Base-by-base conservation (phyloP, 768 basidiomycete species). In the Tricholoma flavovirens region DNA sequence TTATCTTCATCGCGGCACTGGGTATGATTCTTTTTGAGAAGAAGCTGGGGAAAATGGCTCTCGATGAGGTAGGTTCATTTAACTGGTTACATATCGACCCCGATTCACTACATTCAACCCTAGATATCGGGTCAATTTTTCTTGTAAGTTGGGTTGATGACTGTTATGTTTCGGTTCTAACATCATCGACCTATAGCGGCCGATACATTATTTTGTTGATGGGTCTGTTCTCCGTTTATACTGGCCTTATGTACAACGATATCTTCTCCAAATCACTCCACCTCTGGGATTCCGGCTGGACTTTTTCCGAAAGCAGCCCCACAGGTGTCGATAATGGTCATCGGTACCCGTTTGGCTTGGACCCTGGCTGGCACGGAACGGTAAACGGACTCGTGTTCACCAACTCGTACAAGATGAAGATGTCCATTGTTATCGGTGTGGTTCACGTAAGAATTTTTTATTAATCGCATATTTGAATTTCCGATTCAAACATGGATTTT, bases 381-480 rank as follows among this genome's bases (percentile, higher is more conserved):
- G 90, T 92, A 61, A 99, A 99, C 66, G 78, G 77, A 1, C 79
- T 99, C 56, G 86, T 97, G 42, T 99, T 98, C 73, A 89, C 88
- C 52, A 99, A 99, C 73, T 98, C 95, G 36, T 96, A 96, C 78
- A 99, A 98, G 85, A 99, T 99, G 97, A 98, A 99, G 77, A 93
- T 98, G 93, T 90, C 93, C 19, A 87, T 99, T 66, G 83, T 98
- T 33, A 72, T 99, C 53, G 97, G 97, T 69, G 95, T 99, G 61
- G 89, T 90, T 57, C 96, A 99, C 71, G 96, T 98, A 74, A 63
- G 86, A 73, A 51, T 49, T 35, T 29, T 19, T 54, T 17, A 19
- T 59, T 36, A 59, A 32, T 21, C 46, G 33, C 40, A 40, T 42
- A 53, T 53, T 42, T 17, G 38, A 29, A 43, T 35, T 21, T 26